A percentile compares a stretch with the other conserved stretches of the same genome.
These are phyloP conservation scores for Fraxinus pennsylvanica DNA, from an alignment of 257 asterid genomes.

Conservation along the genomic window DNA sequence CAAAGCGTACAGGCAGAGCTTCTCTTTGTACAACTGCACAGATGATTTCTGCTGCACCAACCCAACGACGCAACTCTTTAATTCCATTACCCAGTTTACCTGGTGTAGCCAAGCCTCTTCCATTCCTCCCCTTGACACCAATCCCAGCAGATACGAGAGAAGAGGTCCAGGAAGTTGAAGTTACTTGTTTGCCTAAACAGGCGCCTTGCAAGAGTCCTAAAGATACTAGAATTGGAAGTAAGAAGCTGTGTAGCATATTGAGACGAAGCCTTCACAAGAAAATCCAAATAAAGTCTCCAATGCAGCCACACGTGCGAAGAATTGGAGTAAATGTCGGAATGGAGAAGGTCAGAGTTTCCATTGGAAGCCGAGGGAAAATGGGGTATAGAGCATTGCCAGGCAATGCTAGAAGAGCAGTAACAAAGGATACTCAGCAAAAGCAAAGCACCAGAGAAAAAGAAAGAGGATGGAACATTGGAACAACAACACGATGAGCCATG, in stretches of 20 bases:
- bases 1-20: conserved; percentile 52
- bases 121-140: conserved; percentile 55
- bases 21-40: conserved; percentile 48
- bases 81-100: conserved; percentile 60
- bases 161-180: conserved; percentile 33
- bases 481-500: conserved; percentile 52
- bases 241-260: conserved; percentile 51
- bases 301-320: conserved; percentile 57
- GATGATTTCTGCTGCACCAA: conserved; percentile 36
- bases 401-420: conserved; percentile 59
- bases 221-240: conserved; percentile 48
- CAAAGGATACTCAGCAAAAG: conserved; percentile 59
- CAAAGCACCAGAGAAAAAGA: conserved; percentile 72
- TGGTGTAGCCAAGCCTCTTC: conserved; percentile 42
- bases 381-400: conserved; percentile 64
- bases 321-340: conserved; percentile 79
- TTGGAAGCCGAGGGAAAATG: conserved; percentile 73
- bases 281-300: conserved; percentile 61
- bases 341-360: conserved; percentile 86
- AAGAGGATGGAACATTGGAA: conserved; percentile 85
- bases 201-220: conserved; percentile 57
- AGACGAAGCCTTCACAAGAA: conserved; percentile 76
- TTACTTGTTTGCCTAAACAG: conserved; percentile 49
- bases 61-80: conserved; percentile 67
- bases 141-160: conserved; percentile 44